Conservation (phyloP, 306 rosid species). For the Pterocarpus santalinus region DNA sequence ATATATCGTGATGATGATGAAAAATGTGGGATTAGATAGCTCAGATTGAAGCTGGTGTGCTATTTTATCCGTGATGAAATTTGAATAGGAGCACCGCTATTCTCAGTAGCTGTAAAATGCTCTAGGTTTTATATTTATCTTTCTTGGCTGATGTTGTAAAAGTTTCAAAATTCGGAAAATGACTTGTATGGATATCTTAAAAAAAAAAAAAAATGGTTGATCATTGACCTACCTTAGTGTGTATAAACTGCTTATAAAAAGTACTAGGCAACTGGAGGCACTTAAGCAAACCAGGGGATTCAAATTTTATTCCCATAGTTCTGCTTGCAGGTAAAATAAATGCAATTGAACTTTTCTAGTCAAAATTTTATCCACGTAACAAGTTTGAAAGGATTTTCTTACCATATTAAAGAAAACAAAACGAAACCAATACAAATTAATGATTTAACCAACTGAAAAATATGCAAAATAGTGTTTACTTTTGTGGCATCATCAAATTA, state of each 20-base stretch:
- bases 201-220: no score
- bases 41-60: not conserved
- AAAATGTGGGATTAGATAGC: not conserved
- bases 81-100: no score
- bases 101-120: no score
- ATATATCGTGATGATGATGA: not conserved
- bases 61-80: not conserved
- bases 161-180: no score
- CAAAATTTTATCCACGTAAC: not conserved
- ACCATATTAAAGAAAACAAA: no score
- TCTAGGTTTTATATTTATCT: no score
- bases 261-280: no score
- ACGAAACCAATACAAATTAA: no score
- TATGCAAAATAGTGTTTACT: not conserved
- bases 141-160: no score
- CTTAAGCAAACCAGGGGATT: no score
- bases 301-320: not conserved
- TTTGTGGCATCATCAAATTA: slow-evolving; percentile 14
- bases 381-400: not conserved
- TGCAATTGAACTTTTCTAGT: not conserved
- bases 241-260: not conserved
- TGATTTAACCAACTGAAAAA: not conserved
- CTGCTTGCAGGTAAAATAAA: not conserved
- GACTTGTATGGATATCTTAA: no score
- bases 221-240: not conserved